Percentiles rank a stretch among this genome's conserved stretches.
These are phyloP conservation scores for Euphorbia lathyris DNA, from an alignment of 345 rosid species.

Conservation along the genomic window DNA sequence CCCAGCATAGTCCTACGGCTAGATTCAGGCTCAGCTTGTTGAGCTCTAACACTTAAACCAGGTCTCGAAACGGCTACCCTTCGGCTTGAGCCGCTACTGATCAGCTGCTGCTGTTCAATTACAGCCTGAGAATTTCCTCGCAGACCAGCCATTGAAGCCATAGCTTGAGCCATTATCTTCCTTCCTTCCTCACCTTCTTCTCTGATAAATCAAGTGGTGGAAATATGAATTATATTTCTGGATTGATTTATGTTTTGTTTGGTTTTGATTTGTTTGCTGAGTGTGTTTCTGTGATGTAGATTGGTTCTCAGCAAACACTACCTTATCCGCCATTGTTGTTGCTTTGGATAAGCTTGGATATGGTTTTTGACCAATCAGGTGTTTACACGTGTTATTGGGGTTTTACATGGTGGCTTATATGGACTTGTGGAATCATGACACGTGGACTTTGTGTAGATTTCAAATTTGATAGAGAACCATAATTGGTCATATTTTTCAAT, in stretches of 20 bases:
- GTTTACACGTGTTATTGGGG: constrained; percentile 19
- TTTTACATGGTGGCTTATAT: constrained; percentile 37
- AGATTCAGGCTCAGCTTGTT: constrained; percentile 53
- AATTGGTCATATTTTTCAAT: no score
- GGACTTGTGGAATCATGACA: constrained; percentile 21
- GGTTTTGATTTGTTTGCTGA: constrained; percentile 3
- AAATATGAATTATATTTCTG: constrained; percentile 30
- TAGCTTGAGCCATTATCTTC: constrained; percentile 50
- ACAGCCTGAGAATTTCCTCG: constrained; percentile 65
- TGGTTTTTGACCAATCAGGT: constrained; percentile 31
- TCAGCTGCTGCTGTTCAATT: constrained; percentile 45
- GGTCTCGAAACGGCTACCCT: constrained; percentile 34
- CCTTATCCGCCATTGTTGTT: constrained; percentile 45
- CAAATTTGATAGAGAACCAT: background rate
- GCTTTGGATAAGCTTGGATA: constrained; percentile 53
- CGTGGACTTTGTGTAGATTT: constrained; percentile 19
- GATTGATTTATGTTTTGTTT: constrained; percentile 2
- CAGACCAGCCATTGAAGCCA: constrained; percentile 77
- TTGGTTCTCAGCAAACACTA: constrained; percentile 23
- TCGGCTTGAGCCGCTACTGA: constrained; percentile 53
- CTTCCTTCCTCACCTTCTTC: background rate
- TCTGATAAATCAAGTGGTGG: background rate
- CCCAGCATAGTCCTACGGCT: constrained; percentile 72
- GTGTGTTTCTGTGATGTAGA: constrained; percentile 42
- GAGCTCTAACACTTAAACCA: constrained; percentile 55